Percentiles rank a stretch among this genome's conserved stretches.
phyloP scores from a whole-genome alignment of 2,329 filamentous ascomycete species.

The Sporothrix humicola region DNA sequence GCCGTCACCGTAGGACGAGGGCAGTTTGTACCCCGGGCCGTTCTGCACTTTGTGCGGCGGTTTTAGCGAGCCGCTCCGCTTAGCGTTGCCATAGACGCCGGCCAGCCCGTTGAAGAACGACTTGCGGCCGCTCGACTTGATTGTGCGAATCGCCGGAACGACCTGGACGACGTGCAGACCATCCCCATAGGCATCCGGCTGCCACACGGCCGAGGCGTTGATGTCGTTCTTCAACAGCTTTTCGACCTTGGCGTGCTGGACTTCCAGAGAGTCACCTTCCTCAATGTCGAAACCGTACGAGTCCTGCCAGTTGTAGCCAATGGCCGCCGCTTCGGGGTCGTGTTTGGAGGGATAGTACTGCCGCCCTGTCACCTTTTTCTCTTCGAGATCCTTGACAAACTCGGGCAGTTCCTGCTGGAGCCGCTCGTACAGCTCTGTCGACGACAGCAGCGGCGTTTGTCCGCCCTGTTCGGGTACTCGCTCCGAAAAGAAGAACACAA shows the following conservation, averaged over 20 bases:
- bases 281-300: conserved; percentile 34
- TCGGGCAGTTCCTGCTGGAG: conserved; percentile 39
- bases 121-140: conserved; percentile 27
- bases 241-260: conserved; percentile 34
- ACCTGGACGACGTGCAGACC: conserved; percentile 33
- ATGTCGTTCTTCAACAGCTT: conserved; percentile 16
- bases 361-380: conserved; percentile 36
- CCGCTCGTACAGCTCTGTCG: conserved; percentile 38
- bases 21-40: conserved; percentile 38
- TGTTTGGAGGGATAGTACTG: conserved; percentile 36
- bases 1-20: conserved; percentile 39
- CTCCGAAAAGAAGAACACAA: conserved; percentile 41
- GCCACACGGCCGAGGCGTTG: conserved; percentile 33
- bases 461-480: conserved; percentile 40
- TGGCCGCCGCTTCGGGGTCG: conserved; percentile 32
- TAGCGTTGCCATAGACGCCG: conserved; percentile 32
- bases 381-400: conserved; percentile 39
- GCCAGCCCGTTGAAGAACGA: conserved; percentile 33
- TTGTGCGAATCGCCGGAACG: conserved; percentile 32
- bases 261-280: conserved; percentile 26
- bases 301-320: conserved; percentile 37
- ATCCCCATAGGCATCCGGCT: conserved; percentile 29
- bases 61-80: conserved; percentile 23
- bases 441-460: conserved; percentile 41
- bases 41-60: conserved; percentile 25